phyloP scores from a whole-genome alignment of 495 filamentous ascomycete genomes.

The Aspergillus funiculosus region DNA sequence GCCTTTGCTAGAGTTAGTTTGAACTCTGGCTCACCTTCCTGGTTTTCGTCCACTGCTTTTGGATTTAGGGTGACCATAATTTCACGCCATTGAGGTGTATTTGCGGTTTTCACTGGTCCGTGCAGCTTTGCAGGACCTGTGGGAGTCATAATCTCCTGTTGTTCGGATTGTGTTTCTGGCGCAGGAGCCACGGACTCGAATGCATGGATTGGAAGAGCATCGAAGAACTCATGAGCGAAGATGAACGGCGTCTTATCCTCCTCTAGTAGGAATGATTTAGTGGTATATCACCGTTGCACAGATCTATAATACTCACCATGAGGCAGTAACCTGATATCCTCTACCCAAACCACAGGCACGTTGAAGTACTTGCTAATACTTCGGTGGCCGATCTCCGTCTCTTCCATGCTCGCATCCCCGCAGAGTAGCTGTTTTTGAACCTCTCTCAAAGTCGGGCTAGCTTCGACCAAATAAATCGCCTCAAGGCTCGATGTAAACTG shows the following conservation, averaged over 20 bases:
- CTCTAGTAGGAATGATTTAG: slow-evolving; percentile 17
- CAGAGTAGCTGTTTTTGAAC: slow-evolving; percentile 82
- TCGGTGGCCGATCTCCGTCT: slow-evolving; percentile 68
- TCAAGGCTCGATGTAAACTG: slow-evolving; percentile 70
- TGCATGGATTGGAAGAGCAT: slow-evolving; percentile 95
- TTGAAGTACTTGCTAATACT: slow-evolving; percentile 69
- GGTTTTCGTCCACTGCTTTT: slow-evolving; percentile 45
- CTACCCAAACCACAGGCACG: slow-evolving; percentile 79
- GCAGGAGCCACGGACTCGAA: slow-evolving; percentile 65
- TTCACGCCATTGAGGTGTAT: slow-evolving; percentile 73
- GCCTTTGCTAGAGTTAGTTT: slow-evolving; percentile 68
- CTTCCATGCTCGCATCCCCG: slow-evolving; percentile 61
- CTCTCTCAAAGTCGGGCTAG: slow-evolving; percentile 66
- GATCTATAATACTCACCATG: slow-evolving; percentile 41
- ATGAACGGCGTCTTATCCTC: slow-evolving; percentile 77
- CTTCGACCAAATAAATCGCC: slow-evolving; percentile 84
- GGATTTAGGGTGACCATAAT: slow-evolving; percentile 69
- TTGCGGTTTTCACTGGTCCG: slow-evolving; percentile 39
- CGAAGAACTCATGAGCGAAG: slow-evolving; percentile 96
- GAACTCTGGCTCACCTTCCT: slow-evolving; percentile 62
- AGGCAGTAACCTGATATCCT: slow-evolving; percentile 79
- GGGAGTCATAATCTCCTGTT: slow-evolving; percentile 43
- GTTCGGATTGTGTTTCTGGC: slow-evolving; percentile 27
- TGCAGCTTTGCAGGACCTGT: slow-evolving; percentile 42
- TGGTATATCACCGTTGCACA: background rate